A percentile compares a stretch with the other conserved stretches of the same genome.
These are phyloP conservation scores for Seiridium cupressi DNA, from an alignment of 2,329 filamentous ascomycete genomes.

Conservation along the genomic window DNA sequence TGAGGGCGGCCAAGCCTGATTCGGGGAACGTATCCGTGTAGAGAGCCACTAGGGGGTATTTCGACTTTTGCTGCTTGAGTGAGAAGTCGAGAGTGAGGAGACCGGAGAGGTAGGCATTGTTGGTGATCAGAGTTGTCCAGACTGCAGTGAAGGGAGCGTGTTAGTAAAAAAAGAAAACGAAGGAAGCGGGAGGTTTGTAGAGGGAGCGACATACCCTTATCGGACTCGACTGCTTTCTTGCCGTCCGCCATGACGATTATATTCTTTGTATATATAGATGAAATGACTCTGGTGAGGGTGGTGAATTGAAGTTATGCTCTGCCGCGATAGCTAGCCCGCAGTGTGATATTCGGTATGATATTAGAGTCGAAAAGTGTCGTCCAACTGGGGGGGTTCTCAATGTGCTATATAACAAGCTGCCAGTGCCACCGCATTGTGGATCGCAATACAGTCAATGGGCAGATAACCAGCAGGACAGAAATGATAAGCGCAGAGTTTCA, in stretches of 20 bases:
- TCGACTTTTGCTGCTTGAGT: constrained; percentile 61
- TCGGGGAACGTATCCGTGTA: constrained; percentile 76
- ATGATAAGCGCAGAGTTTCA: not conserved
- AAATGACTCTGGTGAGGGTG: not conserved
- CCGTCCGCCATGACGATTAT: constrained; percentile 25
- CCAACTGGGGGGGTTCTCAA: not conserved
- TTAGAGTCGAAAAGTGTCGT: not conserved
- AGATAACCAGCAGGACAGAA: not conserved
- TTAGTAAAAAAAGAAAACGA: not conserved
- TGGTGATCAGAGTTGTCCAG: constrained; percentile 87
- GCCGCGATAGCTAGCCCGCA: not conserved
- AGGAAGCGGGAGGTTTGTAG: not conserved
- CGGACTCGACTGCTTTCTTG: constrained; percentile 27
- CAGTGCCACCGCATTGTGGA: not conserved
- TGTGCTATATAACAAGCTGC: not conserved
- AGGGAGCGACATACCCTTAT: constrained; percentile 22
- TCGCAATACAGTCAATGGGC: not conserved
- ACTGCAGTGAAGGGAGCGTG: constrained; percentile 46
- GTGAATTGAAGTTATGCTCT: not conserved
- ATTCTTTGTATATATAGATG: not conserved
- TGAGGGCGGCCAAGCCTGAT: constrained; percentile 67
- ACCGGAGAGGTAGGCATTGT: constrained; percentile 76
- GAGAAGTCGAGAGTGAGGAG: constrained; percentile 80
- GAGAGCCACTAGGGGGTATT: constrained; percentile 78
- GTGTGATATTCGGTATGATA: not conserved